phyloP scores from a whole-genome alignment of 1,284 basidiomycete genomes.

The Spongispora temasekensis region DNA sequence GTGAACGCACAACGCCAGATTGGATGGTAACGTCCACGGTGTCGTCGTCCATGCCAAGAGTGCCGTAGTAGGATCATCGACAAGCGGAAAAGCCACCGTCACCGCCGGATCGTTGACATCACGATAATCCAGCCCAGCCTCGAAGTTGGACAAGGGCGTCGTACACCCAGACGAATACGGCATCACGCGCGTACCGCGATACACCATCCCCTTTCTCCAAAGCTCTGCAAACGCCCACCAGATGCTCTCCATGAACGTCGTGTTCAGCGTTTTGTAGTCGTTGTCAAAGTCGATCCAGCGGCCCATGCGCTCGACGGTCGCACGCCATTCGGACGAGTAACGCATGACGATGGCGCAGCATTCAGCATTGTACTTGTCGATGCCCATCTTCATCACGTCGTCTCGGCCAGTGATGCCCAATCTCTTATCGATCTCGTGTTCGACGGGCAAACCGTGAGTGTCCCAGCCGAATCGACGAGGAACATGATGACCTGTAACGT shows the following conservation, averaged over 20 bases:
- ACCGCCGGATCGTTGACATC: constrained; percentile 98
- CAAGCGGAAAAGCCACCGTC: constrained; percentile 90
- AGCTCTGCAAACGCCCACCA: constrained; percentile 99
- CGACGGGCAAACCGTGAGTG: constrained; percentile 97
- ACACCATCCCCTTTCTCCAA: constrained; percentile 92
- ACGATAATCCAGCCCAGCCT: constrained; percentile 91
- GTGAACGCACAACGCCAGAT: constrained; percentile 94
- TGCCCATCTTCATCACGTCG: constrained; percentile 95
- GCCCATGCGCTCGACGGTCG: constrained; percentile 96
- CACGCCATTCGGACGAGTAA: constrained; percentile 92
- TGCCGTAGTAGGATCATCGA: constrained; percentile 90
- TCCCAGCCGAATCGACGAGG: constrained; percentile 99
- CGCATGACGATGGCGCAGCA: constrained; percentile 98
- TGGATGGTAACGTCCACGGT: constrained; percentile 98
- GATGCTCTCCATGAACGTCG: constrained; percentile 95
- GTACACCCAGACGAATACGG: constrained; percentile 98
- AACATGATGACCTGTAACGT: constrained; percentile 93
- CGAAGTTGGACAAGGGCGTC: constrained; percentile 97
- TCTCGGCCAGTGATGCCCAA: constrained; percentile 91
- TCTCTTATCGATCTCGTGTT: constrained; percentile 99
- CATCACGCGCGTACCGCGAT: constrained; percentile 95
- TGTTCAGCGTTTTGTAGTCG: constrained; percentile 97
- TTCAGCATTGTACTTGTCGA: constrained; percentile 97
- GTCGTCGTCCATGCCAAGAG: constrained; percentile 99
- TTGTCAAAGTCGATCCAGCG: constrained; percentile 99